Evolutionary conservation across 2,329 filamentous ascomycete species (phyloP), one percentile per base, ranked within the genome.

Genomic region (Alternaria angustiovoidea): DNA sequence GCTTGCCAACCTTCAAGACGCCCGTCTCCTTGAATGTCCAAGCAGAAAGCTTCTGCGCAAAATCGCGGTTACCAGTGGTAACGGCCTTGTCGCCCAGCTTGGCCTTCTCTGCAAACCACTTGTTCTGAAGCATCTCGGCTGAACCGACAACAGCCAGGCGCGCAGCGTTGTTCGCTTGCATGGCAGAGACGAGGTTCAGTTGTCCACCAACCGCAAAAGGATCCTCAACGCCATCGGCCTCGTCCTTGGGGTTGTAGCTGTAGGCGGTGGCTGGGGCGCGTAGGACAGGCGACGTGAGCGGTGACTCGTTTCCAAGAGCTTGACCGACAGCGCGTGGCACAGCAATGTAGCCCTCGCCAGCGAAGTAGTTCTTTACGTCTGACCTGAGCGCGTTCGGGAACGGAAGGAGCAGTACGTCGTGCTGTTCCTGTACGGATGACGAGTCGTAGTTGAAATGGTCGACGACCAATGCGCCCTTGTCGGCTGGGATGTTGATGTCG

Each of bases 11-110:
- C 71, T 91, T 90, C 69, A 99, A 78, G 11, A 99, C 92, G 69
- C 95, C 95, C 55, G 90, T 87, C 83, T 99, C 95, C 81, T 96
- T 89, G 84, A 99, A 99, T 0, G 94, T 88, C 95, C 95, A 99
- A n/a, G 87, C 91, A n/a, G 91, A 89, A 57, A 99, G 79, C 73
- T 91, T 88, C 80, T 91, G 90, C 20, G 91, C 91, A 74, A 99
- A 98, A 55, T 91, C 91, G 71, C 88, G 87, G 82, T 99, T 99
- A 69, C 86, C 86, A 12, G 92, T 90, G 77, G 87, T 86, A 43
- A 85, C 82, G 63, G 85, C 81, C 74, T 88, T 88, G 57, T 82
- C 83, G 46, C 74, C 78, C 48, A 81, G 77, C 7, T 81, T 80
- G 49, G 96, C 92, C 76, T 88, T 89, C 56, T 91, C 91, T 57